Conservation (phyloP, 2,329 filamentous ascomycete species). For the Triangularia verruculosa region DNA sequence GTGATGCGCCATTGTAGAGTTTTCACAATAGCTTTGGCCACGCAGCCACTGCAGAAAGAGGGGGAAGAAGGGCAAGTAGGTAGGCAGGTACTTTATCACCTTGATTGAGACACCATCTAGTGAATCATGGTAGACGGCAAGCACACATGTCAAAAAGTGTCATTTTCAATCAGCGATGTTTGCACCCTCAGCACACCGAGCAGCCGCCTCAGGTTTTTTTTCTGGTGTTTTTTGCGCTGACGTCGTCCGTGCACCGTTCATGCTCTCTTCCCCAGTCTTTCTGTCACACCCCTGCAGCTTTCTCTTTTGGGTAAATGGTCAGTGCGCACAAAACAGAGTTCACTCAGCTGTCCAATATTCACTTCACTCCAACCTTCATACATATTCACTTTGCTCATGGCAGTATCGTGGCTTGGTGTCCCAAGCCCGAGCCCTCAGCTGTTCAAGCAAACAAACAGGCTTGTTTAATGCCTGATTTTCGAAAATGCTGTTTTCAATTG, state of each 20-base stretch:
- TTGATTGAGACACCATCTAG: background rate
- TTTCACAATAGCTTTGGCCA: background rate
- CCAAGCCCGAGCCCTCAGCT: too few species aligned
- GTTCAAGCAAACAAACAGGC: too few species aligned
- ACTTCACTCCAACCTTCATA: too few species aligned
- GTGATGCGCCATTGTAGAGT: slow-evolving; percentile 13
- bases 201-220: background rate
- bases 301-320: background rate
- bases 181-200: background rate
- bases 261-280: background rate
- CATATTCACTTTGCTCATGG: too few species aligned
- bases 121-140: background rate
- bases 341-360: too few species aligned
- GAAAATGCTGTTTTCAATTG: too few species aligned
- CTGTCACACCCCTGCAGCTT: background rate
- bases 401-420: too few species aligned
- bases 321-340: background rate
- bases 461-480: too few species aligned
- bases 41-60: background rate
- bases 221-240: background rate
- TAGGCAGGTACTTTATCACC: background rate
- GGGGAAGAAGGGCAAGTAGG: background rate
- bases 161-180: slow-evolving; percentile 8
- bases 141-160: background rate
- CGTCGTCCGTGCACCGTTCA: background rate